Base-by-base conservation (phyloP, 495 filamentous ascomycete genomes). In the Penicilliopsis zonata region DNA sequence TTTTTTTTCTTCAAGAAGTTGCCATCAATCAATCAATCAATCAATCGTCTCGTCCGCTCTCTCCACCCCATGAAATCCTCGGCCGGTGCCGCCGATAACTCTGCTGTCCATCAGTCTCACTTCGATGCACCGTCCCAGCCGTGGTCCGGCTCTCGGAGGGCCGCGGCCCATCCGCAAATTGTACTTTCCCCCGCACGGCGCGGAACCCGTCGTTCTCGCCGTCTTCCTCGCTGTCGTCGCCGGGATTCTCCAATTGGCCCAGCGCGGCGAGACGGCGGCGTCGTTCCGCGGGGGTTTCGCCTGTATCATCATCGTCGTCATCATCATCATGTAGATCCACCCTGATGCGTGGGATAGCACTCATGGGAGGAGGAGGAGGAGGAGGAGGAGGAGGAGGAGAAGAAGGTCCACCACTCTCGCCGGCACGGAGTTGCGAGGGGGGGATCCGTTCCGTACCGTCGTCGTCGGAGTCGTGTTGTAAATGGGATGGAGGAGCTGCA, bases 261-360 rank as follows among this genome's bases (percentile, higher is more conserved):
- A 94, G 59, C 3, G 87, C 88, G 1, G 84, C 88, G 34, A 92
- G 74, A 52, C 88, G 76, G 38, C 86, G 69, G 22, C 80, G 69
- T 26, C 80, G 68, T 56, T 94, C 87, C 0, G 86, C 87, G 0
- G 82, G 74, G 3, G 85, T 93, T 53, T 94, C 87, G 24, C 65
- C 70, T 2, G 55, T 59, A 15, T 77, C 72, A 12, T 59, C 65
- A 36, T 31, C 6, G 26, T 42, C 55, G 20, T 30, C 19, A 16
- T 24, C 12, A 8, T 26, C 18, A 25, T n/a, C 46, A 38, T 21
- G 49, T 41, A 24, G 55, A 27, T 24, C 44, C 35, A 12, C 39
- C 7, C n/a, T n/a, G n/a, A n/a, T n/a, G n/a, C n/a, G n/a, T n/a
- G n/a, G n/a, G n/a, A n/a, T n/a, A n/a, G n/a, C n/a, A n/a, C n/a